phyloP scores from a whole-genome alignment of 345 rosid genomes.

The Gossypium raimondii region DNA sequence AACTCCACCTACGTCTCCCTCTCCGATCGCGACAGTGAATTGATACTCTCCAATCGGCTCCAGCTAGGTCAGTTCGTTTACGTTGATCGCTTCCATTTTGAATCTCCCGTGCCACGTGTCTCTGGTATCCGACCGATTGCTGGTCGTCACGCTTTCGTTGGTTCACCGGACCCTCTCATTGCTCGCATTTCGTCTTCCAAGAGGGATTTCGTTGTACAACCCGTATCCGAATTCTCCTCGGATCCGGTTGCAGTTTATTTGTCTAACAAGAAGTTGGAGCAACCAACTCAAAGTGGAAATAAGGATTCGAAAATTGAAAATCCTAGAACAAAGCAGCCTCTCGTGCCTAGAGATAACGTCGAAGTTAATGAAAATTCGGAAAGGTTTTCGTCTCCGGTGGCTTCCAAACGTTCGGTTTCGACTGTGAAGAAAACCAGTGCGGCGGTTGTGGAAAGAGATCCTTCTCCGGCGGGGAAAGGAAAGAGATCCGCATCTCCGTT shows the following conservation, averaged over 20 bases:
- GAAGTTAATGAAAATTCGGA: slow-evolving; percentile 23
- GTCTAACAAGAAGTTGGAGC: slow-evolving; percentile 39
- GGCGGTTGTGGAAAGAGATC: slow-evolving; percentile 54
- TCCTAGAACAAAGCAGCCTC: slow-evolving; percentile 42
- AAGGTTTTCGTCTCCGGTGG: slow-evolving; percentile 78
- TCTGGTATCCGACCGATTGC: slow-evolving; percentile 75
- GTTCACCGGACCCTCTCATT: slow-evolving; percentile 73
- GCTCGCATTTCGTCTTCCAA: slow-evolving; percentile 67
- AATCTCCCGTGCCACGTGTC: slow-evolving; percentile 74
- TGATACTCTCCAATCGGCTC: slow-evolving; percentile 85
- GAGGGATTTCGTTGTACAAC: slow-evolving; percentile 77
- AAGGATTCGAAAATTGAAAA: slow-evolving; percentile 31
- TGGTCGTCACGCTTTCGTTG: slow-evolving; percentile 82
- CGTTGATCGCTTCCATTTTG: slow-evolving; percentile 74
- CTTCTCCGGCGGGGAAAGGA: slow-evolving; percentile 62
- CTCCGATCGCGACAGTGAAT: slow-evolving; percentile 80
- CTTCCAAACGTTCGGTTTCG: slow-evolving; percentile 52
- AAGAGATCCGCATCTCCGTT: slow-evolving; percentile 86
- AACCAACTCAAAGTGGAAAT: background rate
- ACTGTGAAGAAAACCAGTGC: slow-evolving; percentile 36
- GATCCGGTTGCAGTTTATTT: slow-evolving; percentile 71
- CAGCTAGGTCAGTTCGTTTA: slow-evolving; percentile 94
- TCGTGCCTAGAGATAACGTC: slow-evolving; percentile 44
- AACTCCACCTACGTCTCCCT: slow-evolving; percentile 94
- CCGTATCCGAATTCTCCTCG: slow-evolving; percentile 65